Evolutionary conservation across 305 asterid genomes (phyloP).

Genomic region (Solanum hybrid): DNA sequence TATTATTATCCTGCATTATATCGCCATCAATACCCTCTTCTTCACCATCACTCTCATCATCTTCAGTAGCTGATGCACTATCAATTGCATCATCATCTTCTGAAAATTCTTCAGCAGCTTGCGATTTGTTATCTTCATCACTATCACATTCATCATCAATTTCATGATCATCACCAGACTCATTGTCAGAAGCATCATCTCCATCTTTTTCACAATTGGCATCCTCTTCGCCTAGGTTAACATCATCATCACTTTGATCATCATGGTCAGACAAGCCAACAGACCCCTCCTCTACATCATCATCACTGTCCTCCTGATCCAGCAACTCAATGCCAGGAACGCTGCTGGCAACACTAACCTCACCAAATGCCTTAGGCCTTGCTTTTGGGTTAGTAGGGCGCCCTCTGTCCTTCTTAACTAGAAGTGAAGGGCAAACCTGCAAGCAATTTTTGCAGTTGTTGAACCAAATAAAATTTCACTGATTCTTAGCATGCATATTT

Average conservation of each 20-base stretch:
- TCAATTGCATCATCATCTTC: slow-evolving; percentile 25
- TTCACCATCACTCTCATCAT: slow-evolving; percentile 31
- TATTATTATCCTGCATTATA: slow-evolving; percentile 15
- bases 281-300: slow-evolving; percentile 22
- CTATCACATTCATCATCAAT: slow-evolving; percentile 19
- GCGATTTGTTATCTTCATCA: slow-evolving; percentile 17
- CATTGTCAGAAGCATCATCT: slow-evolving; percentile 25
- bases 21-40: slow-evolving; percentile 23
- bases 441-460: neutral
- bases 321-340: slow-evolving; percentile 77
- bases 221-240: slow-evolving; percentile 22
- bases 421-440: slow-evolving; percentile 85
- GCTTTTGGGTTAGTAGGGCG: slow-evolving; percentile 68
- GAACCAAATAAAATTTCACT: neutral
- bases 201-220: slow-evolving; percentile 22
- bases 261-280: slow-evolving; percentile 25
- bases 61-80: slow-evolving; percentile 10
- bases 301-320: slow-evolving; percentile 47
- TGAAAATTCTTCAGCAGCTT: slow-evolving; percentile 37
- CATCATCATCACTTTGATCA: slow-evolving; percentile 26
- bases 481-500: neutral
- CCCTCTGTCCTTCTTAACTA: slow-evolving; percentile 91
- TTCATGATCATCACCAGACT: slow-evolving; percentile 29
- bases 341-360: slow-evolving; percentile 52
- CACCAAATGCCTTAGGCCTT: slow-evolving; percentile 83